Conservation (phyloP, 139 green algal genomes). For the Micromonas pusilla region DNA sequence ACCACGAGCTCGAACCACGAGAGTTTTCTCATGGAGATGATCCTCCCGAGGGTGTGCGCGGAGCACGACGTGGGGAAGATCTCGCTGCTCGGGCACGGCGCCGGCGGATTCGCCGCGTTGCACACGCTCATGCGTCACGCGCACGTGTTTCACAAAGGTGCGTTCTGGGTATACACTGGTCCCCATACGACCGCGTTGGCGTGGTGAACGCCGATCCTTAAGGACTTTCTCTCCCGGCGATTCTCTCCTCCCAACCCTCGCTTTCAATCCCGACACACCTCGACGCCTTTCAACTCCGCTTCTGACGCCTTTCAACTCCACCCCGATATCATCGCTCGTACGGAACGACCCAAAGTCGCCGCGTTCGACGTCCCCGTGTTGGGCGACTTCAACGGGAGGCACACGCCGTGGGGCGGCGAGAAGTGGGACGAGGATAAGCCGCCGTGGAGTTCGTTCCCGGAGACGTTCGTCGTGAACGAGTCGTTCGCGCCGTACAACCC, state of each 20-base stretch:
- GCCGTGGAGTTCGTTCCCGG: neutral
- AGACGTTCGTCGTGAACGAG: neutral
- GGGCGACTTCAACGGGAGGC: neutral
- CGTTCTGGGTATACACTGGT: too few species aligned
- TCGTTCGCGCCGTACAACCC: neutral
- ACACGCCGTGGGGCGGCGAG: neutral
- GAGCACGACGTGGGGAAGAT: conserved; percentile 11
- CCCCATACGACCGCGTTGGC: too few species aligned
- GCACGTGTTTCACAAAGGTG: neutral
- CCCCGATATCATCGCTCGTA: too few species aligned
- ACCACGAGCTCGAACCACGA: neutral
- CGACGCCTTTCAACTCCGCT: too few species aligned
- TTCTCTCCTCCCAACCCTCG: too few species aligned
- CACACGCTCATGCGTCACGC: neutral
- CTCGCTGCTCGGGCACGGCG: conserved; percentile 8
- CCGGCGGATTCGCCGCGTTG: neutral
- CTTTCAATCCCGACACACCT: too few species aligned
- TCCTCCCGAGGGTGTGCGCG: conserved; percentile 1
- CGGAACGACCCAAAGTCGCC: too few species aligned
- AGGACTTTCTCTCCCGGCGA: too few species aligned
- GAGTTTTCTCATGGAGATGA: neutral
- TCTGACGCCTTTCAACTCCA: too few species aligned
- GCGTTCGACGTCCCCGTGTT: neutral
- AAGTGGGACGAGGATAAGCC: neutral
- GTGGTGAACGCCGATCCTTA: too few species aligned